Base-by-base conservation (phyloP, 352 stramenopile species). In the Globisporangium cederbergense region DNA sequence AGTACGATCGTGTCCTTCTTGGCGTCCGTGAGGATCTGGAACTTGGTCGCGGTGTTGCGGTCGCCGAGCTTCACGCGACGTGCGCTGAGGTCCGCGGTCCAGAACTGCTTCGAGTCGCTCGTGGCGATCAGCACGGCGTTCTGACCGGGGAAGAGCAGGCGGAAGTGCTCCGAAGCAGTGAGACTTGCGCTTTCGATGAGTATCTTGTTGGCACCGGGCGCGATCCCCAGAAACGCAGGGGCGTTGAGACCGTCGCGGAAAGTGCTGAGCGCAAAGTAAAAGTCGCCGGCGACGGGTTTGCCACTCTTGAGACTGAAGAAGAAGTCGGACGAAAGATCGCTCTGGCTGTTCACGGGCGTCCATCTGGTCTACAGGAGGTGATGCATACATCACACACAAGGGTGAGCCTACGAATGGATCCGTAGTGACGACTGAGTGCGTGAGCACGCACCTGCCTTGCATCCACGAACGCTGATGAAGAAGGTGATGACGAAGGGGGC, bases 241-340 rank as follows among this genome's bases (percentile, higher is more conserved):
- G 47, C 22, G 22, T 53, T 11, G 47, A 53, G 47, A n/a, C 47
- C 47, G 22, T 53, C 47, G 9, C 47, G 47, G 22, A 53, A 53
- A 20, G 10, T 53, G 47, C 47, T 53, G 10, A 53, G 47, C 47
- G 47, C 47, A 53, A 53, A 53, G 47, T 53, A 53, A 25, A 53
- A 53, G 22, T 53, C 47, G 11, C 47, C 47, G 0, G 47, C 11
- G 20, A 53, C 47, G 47, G 47, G 47, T 34, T 53, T 53, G 22
- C 47, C 47, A 10, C 22, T 53, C 47, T 53, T 53, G 47, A 53
- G 47, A 11, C 47, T 53, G 22, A 53, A 53, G 47, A 53, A 53
- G 11, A 53, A 53, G 22, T 53, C 47, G 10, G 22, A 14, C 22
- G 47, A 53, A 20, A 53, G 47, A 53, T 53, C 47, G 47, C 22